phyloP scores from a whole-genome alignment of 176 grass and related monocot genomes.

The Carex littledalei region DNA sequence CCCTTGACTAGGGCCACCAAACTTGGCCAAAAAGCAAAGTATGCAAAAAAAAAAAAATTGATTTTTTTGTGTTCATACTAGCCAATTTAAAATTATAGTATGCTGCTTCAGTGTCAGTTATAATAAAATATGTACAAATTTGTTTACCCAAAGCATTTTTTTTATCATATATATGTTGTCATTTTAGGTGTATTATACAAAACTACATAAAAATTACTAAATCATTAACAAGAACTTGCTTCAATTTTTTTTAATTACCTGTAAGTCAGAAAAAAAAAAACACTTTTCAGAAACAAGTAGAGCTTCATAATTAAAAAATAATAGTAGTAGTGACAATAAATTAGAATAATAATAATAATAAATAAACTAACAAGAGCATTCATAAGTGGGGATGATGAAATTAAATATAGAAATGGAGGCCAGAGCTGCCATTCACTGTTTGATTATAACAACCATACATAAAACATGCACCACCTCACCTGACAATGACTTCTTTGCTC shows the following conservation, averaged over 20 bases:
- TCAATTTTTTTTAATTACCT: neutral
- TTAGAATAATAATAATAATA: neutral
- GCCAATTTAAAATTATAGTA: neutral
- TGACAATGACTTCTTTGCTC: constrained; percentile 4
- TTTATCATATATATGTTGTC: neutral
- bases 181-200: neutral
- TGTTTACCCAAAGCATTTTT: neutral
- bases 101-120: neutral
- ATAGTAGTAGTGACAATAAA: neutral
- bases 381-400: neutral
- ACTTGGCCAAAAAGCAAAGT: neutral
- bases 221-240: neutral
- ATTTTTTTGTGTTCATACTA: neutral
- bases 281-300: neutral
- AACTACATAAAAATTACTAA: neutral
- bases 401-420: constrained; percentile 17
- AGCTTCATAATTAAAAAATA: neutral
- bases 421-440: constrained; percentile 23
- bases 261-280: neutral
- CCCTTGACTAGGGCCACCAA: constrained; percentile 7
- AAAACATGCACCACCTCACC: constrained; percentile 4
- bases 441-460: neutral
- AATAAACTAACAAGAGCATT: too few relatives aligned
- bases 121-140: neutral
- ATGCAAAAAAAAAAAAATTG: neutral